Evolutionary conservation across 805 yeast species (phyloP).

Genomic region (Saturnispora ahearnii): DNA sequence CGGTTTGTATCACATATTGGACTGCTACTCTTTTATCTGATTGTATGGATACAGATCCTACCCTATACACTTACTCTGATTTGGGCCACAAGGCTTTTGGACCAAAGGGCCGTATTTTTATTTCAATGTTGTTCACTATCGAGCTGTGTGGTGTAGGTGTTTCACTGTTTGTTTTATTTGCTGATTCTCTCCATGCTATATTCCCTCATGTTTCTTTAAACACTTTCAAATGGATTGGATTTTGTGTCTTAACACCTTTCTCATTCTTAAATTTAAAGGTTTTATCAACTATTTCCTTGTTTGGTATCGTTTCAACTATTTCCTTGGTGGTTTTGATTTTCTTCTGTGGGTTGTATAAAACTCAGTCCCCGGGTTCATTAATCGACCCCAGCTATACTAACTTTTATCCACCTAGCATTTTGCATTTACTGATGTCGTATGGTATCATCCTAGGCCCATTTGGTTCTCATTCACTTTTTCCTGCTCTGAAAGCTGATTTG

Average conservation of each 20-base stretch:
- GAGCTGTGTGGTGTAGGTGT: slow-evolving; percentile 80
- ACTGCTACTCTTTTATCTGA: slow-evolving; percentile 67
- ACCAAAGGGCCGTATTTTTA: slow-evolving; percentile 58
- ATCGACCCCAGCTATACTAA: slow-evolving; percentile 36
- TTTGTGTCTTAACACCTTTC: slow-evolving; percentile 68
- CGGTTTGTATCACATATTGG: slow-evolving; percentile 65
- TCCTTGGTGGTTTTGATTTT: slow-evolving; percentile 39
- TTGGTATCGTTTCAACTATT: slow-evolving; percentile 50
- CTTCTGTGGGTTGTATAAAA: slow-evolving; percentile 37
- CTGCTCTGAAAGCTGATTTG: slow-evolving; percentile 69
- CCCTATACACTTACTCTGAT: slow-evolving; percentile 82
- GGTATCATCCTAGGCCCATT: slow-evolving; percentile 71
- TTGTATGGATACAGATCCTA: slow-evolving; percentile 72
- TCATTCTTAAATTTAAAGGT: slow-evolving; percentile 53
- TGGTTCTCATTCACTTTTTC: slow-evolving; percentile 81
- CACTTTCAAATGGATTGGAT: slow-evolving; percentile 58
- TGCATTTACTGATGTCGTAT: slow-evolving; percentile 39
- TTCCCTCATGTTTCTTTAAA: slow-evolving; percentile 44
- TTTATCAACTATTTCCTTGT: slow-evolving; percentile 43
- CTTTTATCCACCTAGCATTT: slow-evolving; percentile 32
- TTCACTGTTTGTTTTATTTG: slow-evolving; percentile 69
- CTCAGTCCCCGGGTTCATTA: slow-evolving; percentile 46
- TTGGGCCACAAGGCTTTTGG: slow-evolving; percentile 84
- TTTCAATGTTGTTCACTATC: slow-evolving; percentile 64
- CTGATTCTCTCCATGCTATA: slow-evolving; percentile 73